Evolutionary conservation across 23 red algal species (phyloP).

Genomic region (Agarophyton chilense): DNA sequence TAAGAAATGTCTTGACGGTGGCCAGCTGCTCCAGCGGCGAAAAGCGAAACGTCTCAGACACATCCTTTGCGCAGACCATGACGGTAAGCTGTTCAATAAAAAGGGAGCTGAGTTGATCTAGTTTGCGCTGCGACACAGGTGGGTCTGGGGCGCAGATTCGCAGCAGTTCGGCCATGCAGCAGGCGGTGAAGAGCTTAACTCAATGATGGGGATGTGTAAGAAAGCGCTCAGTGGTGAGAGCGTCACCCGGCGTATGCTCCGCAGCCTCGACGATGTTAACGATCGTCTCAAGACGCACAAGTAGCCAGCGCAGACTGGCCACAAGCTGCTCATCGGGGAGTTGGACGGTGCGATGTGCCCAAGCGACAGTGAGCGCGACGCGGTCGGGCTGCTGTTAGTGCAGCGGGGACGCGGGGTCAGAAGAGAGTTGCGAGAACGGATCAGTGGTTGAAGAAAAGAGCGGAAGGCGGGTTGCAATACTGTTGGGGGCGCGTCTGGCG

Average conservation of each 20-base stretch:
- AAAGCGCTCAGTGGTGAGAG: too few species aligned
- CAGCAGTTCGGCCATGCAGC: conserved; percentile 64
- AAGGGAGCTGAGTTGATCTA: conserved; percentile 30
- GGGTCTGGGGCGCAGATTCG: conserved; percentile 56
- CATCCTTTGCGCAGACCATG: conserved; percentile 7
- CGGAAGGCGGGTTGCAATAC: neutral
- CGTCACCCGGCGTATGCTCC: too few species aligned
- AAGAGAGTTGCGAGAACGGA: too few species aligned
- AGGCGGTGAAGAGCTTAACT: too few species aligned
- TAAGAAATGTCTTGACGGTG: conserved; percentile 60
- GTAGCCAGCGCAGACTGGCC: neutral
- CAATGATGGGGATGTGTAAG: too few species aligned
- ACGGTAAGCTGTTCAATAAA: conserved; percentile 54
- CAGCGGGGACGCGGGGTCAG: neutral
- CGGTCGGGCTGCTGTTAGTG: neutral
- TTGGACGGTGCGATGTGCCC: too few species aligned
- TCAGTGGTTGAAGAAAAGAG: neutral
- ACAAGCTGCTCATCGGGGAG: neutral
- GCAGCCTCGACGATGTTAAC: neutral
- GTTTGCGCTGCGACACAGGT: conserved; percentile 19
- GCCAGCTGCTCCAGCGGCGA: conserved; percentile 61
- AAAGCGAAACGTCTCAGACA: conserved; percentile 19
- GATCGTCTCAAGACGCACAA: neutral
- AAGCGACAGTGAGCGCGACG: neutral
- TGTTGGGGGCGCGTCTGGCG: neutral